Base-by-base conservation (phyloP, 805 yeast species). In the Nakazawaea ernobii region DNA sequence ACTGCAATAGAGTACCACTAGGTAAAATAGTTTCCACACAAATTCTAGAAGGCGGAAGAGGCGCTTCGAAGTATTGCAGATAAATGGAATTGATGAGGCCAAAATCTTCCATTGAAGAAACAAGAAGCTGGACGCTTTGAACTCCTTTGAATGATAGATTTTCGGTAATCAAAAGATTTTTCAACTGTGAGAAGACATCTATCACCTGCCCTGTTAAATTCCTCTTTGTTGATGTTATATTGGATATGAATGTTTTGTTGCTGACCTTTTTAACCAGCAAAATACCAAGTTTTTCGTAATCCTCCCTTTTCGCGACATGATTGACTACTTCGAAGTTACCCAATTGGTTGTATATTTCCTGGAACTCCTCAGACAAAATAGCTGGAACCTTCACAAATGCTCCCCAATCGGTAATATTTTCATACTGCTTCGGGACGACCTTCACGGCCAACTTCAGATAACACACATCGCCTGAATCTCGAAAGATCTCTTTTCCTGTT, bases 1-100 rank as follows among this genome's bases (percentile, higher is more conserved):
- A 59, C 55, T 80, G 85, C 6, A 83, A 59, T 6, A 61, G 56
- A 20, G 47, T 43, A 0, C 63, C 60, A 1, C 53, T 43, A 1
- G 80, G 73, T 2, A 82, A 58, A 1, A 55, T 53, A 0, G 95
- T 75, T 46, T 85, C 84, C 3, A 94, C 78, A 63, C 98, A 91
- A 1, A 88, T 80, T 52, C 99, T 74, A 1, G 97, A 81, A 0
- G 99, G 98, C 1, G 98, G 98, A 33, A 79, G 69, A 3, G 84
- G 80, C 1, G 71, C 59, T 4, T 63, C 60, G 61, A 90, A 91
- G 50, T 69, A 73, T 1, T 61, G 50, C 24, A 69, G 69, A 61
- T 94, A 94, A 0, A 80, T 68, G 1, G 59, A 44, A 59, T 94
- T 94, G 10, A 91, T 75, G 8, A 54, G 60, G 0, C 66, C 68